Conservation (phyloP, 2,329 filamentous ascomycete species). For the Daldinia eschscholtzii region DNA sequence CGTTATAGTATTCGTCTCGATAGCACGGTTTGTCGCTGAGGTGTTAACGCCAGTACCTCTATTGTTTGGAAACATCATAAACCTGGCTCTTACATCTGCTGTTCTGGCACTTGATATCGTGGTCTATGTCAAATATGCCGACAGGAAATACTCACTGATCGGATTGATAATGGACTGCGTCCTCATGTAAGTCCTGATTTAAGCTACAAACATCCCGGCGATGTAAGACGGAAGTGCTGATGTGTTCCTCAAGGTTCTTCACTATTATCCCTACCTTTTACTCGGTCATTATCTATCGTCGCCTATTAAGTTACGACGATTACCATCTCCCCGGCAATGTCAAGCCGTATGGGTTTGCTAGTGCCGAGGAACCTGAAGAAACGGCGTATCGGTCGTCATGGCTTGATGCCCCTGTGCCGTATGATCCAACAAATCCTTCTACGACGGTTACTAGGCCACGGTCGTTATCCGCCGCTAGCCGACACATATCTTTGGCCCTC, state of each 20-base stretch:
- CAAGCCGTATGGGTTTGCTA: constrained; percentile 62
- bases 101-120: constrained; percentile 66
- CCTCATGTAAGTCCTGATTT: constrained; percentile 59
- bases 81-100: constrained; percentile 60
- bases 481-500: constrained; percentile 43
- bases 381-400: constrained; percentile 42
- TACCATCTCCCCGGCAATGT: constrained; percentile 64
- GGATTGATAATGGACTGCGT: constrained; percentile 63
- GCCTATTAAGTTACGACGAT: constrained; percentile 63
- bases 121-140: constrained; percentile 60
- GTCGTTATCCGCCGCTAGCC: constrained; percentile 46
- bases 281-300: constrained; percentile 61
- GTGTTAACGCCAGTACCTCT: constrained; percentile 67
- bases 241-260: constrained; percentile 54
- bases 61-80: constrained; percentile 65
- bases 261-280: constrained; percentile 62
- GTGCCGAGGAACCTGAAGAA: constrained; percentile 49
- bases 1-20: constrained; percentile 61
- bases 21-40: constrained; percentile 62
- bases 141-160: constrained; percentile 62
- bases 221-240: constrained; percentile 6
- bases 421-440: constrained; percentile 45
- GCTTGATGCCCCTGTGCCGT: constrained; percentile 38
- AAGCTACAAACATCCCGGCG: not conserved
- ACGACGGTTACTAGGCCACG: constrained; percentile 32